Conservation (phyloP, 805 yeast genomes). For the Millerozyma miso region DNA sequence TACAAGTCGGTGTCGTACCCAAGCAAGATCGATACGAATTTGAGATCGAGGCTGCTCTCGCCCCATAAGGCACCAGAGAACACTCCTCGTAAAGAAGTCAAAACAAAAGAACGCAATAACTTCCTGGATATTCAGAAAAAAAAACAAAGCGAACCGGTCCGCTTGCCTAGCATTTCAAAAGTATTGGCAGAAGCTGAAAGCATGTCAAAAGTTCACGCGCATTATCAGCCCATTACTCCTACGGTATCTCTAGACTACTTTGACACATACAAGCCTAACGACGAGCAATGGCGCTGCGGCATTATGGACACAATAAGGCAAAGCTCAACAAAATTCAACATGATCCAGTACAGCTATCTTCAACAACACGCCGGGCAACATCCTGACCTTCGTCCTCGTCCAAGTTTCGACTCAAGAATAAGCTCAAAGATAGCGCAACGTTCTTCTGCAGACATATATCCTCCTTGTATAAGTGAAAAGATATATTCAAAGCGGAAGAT, state of each 20-base stretch:
- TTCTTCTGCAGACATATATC: slow-evolving; percentile 14
- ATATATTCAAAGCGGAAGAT: slow-evolving; percentile 29
- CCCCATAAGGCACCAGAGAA: slow-evolving; percentile 17
- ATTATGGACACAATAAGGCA: slow-evolving; percentile 31
- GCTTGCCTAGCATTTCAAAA: slow-evolving; percentile 34
- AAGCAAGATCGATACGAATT: neutral
- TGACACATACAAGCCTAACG: slow-evolving; percentile 43
- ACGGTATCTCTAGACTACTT: slow-evolving; percentile 41
- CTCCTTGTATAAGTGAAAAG: slow-evolving; percentile 6
- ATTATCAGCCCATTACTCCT: slow-evolving; percentile 33
- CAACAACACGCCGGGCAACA: slow-evolving; percentile 13
- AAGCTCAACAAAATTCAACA: slow-evolving; percentile 20
- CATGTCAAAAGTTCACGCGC: slow-evolving; percentile 14
- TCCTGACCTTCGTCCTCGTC: slow-evolving; percentile 15
- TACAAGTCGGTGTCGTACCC: neutral
- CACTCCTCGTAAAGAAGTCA: slow-evolving; percentile 5
- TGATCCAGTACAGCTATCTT: slow-evolving; percentile 26
- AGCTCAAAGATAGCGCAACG: slow-evolving; percentile 8
- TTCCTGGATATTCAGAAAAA: neutral
- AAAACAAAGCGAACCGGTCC: slow-evolving; percentile 9
- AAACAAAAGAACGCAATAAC: neutral
- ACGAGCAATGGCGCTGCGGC: slow-evolving; percentile 42
- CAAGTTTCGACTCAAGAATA: slow-evolving; percentile 36
- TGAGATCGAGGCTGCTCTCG: slow-evolving; percentile 25
- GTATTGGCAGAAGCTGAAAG: slow-evolving; percentile 23